These are phyloP conservation scores for Theileria orientalis DNA, from an alignment of 169 alveolate species.

Conservation along the genomic window DNA sequence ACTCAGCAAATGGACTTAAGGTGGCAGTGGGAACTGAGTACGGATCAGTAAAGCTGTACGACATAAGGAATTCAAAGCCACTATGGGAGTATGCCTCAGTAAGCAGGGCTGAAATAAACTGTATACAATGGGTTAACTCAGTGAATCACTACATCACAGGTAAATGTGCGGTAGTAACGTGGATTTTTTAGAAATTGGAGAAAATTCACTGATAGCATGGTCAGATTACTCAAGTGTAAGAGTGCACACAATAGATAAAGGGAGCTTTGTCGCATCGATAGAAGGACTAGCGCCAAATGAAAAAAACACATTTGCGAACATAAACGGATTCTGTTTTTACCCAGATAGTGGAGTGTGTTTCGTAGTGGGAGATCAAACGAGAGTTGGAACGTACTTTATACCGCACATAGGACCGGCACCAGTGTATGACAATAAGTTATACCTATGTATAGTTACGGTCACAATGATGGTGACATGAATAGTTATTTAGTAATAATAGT, in stretches of 20 bases:
- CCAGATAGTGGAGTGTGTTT: slow-evolving; percentile 90
- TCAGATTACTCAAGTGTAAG: slow-evolving; percentile 69
- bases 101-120: slow-evolving; percentile 64
- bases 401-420: slow-evolving; percentile 96
- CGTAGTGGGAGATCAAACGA: slow-evolving; percentile 89
- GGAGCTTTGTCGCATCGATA: slow-evolving; percentile 53
- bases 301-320: slow-evolving; percentile 32
- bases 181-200: slow-evolving; percentile 12
- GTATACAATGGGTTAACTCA: slow-evolving; percentile 65
- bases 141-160: slow-evolving; percentile 54
- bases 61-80: slow-evolving; percentile 70
- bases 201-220: slow-evolving; percentile 66
- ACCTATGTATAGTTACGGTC: not conserved
- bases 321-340: slow-evolving; percentile 73
- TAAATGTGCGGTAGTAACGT: not conserved
- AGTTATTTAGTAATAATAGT: not conserved
- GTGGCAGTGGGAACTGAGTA: slow-evolving; percentile 67
- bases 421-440: slow-evolving; percentile 37
- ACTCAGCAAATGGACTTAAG: slow-evolving; percentile 69
- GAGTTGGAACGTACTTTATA: slow-evolving; percentile 89
- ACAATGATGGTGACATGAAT: not conserved
- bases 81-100: slow-evolving; percentile 64
- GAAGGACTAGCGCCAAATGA: slow-evolving; percentile 54
- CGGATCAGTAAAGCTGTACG: slow-evolving; percentile 67
- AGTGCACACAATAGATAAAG: slow-evolving; percentile 43